Evolutionary conservation across 352 stramenopile species (phyloP), one percentile per base, ranked within the genome.

Genomic region (Globisporangium mamillatum): DNA sequence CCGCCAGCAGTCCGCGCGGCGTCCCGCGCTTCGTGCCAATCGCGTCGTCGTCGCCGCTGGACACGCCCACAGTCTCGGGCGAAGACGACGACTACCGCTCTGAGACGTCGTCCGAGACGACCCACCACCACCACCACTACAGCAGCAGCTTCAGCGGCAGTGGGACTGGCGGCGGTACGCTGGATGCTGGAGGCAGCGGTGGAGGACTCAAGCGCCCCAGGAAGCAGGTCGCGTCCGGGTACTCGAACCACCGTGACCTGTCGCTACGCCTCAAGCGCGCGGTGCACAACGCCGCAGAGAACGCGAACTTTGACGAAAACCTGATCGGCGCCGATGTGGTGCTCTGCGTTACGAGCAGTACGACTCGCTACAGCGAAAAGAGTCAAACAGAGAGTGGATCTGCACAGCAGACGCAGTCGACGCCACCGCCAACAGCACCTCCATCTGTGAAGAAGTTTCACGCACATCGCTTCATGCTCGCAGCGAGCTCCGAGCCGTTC

Each of bases 81-180:
- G 86, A 94, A 32, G 84, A 94, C 61, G 86, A 94, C 44, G 86
- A 94, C 67, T 90, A 89, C 22, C 77, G 86, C 6, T 94, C 86
- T 0, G 86, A 94, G 73, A 91, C 84, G 32, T 91, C 82, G 3
- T 85, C 82, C 27, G 84, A 92, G 62, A 71, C 86, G 18, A 85
- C 80, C 22, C 72, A 72, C 38, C 69, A 74, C 53, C 60, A 79
- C 20, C 69, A 46, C 0, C 20, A 46, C 16, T 16, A 50, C 63
- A 46, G 60, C 36, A 32, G 24, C 25, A 32, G 32, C 25, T 60
- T 57, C 27, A 20, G 46, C 46, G 20, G 22, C 32, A n/a, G 20
- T 46, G 34, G 46, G 22, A 16, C 8, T 29, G 20, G 16, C 2
- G 56, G n/a, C 4, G n/a, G 7, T 34, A 29, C 55, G 16, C 6